These are phyloP conservation scores for Mortierella sp. DNA, from an alignment of 371 early-diverging fungal species.

Conservation along the genomic window DNA sequence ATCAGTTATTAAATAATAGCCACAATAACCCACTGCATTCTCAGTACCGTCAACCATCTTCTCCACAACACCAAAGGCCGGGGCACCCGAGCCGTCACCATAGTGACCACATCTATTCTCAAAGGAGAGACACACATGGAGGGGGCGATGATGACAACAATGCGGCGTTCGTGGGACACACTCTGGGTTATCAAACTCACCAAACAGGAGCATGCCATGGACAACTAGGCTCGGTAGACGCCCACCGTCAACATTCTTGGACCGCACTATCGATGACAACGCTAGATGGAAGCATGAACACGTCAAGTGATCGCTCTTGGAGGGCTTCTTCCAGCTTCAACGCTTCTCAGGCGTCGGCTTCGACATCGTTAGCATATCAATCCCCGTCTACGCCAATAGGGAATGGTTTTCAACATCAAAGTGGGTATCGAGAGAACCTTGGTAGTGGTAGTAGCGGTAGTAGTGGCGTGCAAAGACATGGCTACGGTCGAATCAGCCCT, in stretches of 20 bases:
- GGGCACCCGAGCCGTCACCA: constrained; percentile 22
- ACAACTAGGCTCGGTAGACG: neutral
- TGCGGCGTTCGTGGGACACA: neutral
- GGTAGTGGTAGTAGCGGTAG: neutral
- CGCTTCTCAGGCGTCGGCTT: neutral
- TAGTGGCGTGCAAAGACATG: constrained; percentile 3
- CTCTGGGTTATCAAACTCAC: neutral
- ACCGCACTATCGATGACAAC: constrained; percentile 38
- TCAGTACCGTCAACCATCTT: too few relatives aligned
- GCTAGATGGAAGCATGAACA: constrained; percentile 18
- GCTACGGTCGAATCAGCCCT: constrained; percentile 15
- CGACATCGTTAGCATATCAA: neutral
- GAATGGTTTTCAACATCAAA: constrained; percentile 28
- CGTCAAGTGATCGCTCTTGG: constrained; percentile 15
- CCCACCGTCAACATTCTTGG: constrained; percentile 22
- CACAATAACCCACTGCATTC: neutral
- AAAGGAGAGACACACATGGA: constrained; percentile 12
- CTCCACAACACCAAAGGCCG: constrained; percentile 5
- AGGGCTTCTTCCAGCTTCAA: neutral
- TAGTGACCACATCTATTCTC: constrained; percentile 20
- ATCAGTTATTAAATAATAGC: neutral
- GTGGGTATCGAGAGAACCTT: constrained; percentile 13
- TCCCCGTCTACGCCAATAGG: neutral
- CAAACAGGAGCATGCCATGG: constrained; percentile 2
- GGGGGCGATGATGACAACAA: neutral